Evolutionary conservation across 2,329 filamentous ascomycete species (phyloP), one percentile per base, ranked within the genome.

Genomic region (Arthrobotrys conoides): DNA sequence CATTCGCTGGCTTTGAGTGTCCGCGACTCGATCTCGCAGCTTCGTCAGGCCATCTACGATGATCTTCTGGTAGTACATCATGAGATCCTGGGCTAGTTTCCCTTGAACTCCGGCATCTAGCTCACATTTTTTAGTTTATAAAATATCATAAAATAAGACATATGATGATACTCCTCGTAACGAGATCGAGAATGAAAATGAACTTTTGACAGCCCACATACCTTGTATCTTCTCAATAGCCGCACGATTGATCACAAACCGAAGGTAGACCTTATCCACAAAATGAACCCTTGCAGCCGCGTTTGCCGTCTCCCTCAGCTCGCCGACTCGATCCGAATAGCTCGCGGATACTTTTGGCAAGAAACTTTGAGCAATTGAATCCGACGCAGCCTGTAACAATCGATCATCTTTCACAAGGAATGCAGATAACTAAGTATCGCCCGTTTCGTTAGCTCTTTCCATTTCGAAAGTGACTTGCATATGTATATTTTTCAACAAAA

Each of bases 41-140:
- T 77, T 77, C 20, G 67, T 38, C 46, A 77, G 22, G 14, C 73
- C 67, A n/a, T 77, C 73, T 10, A 51, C 20, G 20, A 71, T 36
- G 33, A 68, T 66, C 44, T 67, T 71, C 18, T 71, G 73, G 59
- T 77, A 77, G 38, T 77, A 71, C 0, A 48, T 61, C 20, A 71
- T 16, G 22, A 77, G 63, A 64, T 77, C 73, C 51, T 71, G 73
- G 12, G 73, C 67, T 18, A 77, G 51, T 59, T 77, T 77, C 44
- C 71, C 73, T 41, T 71, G 73, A 9, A 77, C 61, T 53, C 59
- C 73, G 24, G 44, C 33, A 48, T 77, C 73, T 76, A 27, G n/a
- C n/a, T 67, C 63, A 53, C 27, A 18, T 38, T 75, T 30, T 46
- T 61, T 38, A 51, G 41, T 33, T 9, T 30, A 41, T 44, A 55